Evolutionary conservation across 2,329 filamentous ascomycete species (phyloP).

Genomic region (Scedosporium apiospermum): DNA sequence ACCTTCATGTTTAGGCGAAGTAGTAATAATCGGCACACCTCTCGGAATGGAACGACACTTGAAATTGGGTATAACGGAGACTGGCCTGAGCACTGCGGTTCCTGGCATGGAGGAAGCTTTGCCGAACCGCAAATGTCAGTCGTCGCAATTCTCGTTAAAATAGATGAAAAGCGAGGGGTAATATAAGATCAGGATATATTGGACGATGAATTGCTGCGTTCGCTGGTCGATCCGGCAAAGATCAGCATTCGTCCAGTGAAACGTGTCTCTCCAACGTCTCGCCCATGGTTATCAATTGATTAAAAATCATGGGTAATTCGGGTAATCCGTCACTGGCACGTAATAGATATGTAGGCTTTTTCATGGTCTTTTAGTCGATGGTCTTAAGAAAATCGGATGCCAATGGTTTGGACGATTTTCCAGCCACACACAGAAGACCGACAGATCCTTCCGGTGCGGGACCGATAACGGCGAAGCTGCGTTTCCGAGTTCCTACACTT

Average conservation of each 20-base stretch:
- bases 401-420: too few relatives aligned
- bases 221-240: background rate
- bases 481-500: background rate
- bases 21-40: background rate
- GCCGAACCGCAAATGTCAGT: background rate
- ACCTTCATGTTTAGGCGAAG: too few relatives aligned
- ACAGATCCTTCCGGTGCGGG: too few relatives aligned
- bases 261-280: background rate
- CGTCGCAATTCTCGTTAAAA: background rate
- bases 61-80: background rate
- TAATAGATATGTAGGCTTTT: too few relatives aligned
- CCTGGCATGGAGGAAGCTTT: background rate
- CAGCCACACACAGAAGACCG: too few relatives aligned
- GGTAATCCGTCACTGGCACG: background rate
- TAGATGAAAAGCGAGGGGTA: background rate
- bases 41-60: background rate
- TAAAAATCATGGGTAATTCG: background rate
- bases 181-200: background rate
- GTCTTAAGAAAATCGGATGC: too few relatives aligned
- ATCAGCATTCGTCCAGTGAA: background rate
- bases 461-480: background rate
- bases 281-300: background rate
- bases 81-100: background rate
- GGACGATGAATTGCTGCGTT: background rate
- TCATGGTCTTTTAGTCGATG: too few relatives aligned